Base-by-base conservation (phyloP, 2,329 filamentous ascomycete genomes). In the Arthroderma sp. region DNA sequence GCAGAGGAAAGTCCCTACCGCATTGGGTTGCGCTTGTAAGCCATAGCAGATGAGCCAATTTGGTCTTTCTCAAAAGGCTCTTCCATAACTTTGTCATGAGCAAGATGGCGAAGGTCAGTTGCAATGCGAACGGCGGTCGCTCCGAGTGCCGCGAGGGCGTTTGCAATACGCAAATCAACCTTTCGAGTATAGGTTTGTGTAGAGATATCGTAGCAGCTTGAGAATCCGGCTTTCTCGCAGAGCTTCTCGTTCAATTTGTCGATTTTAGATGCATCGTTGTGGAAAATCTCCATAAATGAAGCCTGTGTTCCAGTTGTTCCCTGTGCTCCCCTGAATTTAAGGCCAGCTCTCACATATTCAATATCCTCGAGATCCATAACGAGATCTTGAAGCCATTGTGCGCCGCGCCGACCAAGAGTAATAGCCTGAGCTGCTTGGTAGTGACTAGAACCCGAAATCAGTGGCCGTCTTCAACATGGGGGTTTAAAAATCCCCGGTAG, bases 1-100 rank as follows among this genome's bases (percentile, higher is more conserved):
- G 19, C 23, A 28, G 19, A 21, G 19, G 39, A 23, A 44, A 54
- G 6, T 5, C 17, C 19, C 15, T 39, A 54, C 51, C 77, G 71
- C 76, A 77, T 76, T 21, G 76, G 76, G 63, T 78, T 78, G 54
- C 82, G 78, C 75, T 86, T 86, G 75, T 85, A 86, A 2, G 83
- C 83, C 79, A 81, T 81, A 6, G 83, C 83, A 52, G 76, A 80
- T 47, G 77, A 81, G 28, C 85, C 87, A 63, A 91, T 89, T 73
- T 94, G 88, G 63, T 83, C 81, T 65, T 82, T 83, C 74, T 91
- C 87, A 64, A 89, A 88, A 0, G 87, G 88, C 76, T 91, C 87
- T 68, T 94, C 90, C 59, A 93, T 76, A 71, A 94, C 88, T 77
- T 95, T 94, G 73, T 83, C 80, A 66, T 80, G 77, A 4, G 85